These are phyloP conservation scores for Pichia occidentalis DNA, from an alignment of 805 yeast genomes.

Conservation along the genomic window DNA sequence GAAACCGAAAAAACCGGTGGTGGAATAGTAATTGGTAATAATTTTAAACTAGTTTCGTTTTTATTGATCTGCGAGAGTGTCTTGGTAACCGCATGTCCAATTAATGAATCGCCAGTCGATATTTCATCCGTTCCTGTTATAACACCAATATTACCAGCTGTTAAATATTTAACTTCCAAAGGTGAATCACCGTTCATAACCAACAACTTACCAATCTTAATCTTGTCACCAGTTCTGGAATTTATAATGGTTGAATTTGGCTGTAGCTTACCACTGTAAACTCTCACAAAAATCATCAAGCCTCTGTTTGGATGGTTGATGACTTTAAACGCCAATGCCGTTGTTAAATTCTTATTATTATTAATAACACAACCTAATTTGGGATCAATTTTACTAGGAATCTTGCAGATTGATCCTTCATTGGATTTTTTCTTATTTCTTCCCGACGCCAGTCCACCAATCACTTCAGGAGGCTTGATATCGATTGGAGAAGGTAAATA, in stretches of 20 bases:
- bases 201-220: conserved; percentile 61
- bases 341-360: conserved; percentile 52
- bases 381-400: conserved; percentile 35
- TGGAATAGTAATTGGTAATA: conserved; percentile 78
- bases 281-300: conserved; percentile 76
- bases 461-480: conserved; percentile 48
- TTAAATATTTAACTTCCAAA: conserved; percentile 55
- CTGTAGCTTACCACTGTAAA: conserved; percentile 72
- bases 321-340: conserved; percentile 89
- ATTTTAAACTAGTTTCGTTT: conserved; percentile 40
- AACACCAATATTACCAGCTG: conserved; percentile 87
- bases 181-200: conserved; percentile 88
- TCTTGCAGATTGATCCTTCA: conserved; percentile 10
- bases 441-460: conserved; percentile 3
- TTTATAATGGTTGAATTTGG: conserved; percentile 59
- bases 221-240: conserved; percentile 60
- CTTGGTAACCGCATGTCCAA: conserved; percentile 51
- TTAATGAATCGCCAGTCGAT: conserved; percentile 85
- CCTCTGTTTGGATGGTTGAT: conserved; percentile 81
- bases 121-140: conserved; percentile 68
- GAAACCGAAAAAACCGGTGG: conserved; percentile 89
- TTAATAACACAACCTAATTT: conserved; percentile 47
- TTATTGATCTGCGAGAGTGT: conserved; percentile 26
- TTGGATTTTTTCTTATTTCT: conserved; percentile 19
- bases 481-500: conserved; percentile 82